Base-by-base conservation (phyloP, 2,329 filamentous ascomycete genomes). In the Monilinia fructicola region DNA sequence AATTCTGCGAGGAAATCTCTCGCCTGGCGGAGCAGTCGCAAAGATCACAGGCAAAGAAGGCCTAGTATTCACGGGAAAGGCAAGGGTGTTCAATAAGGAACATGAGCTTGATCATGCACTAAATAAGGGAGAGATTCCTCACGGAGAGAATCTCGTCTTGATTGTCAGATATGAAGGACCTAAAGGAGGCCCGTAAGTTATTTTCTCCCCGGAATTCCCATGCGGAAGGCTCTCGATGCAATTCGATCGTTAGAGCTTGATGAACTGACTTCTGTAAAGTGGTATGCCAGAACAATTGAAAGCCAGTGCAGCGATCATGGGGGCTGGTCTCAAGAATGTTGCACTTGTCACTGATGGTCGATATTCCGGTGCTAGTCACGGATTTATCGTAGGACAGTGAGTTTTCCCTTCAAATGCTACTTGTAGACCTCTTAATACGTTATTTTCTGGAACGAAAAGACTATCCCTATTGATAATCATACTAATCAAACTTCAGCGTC, bases 21-120 rank as follows among this genome's bases (percentile, higher is more conserved):
- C 93, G 3, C 94, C 94, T 1, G 90, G 88, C 14, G 94, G 94
- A 44, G 91, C 93, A 0, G 93, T 98, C 1, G 93, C 93, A 68
- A 98, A 98, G 79, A 97, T 98, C 78, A 97, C 94, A 0, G 94
- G 94, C 46, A 97, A 97, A 77, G 94, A 98, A 78, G 94, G 94
- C 2, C 84, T 93, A 9, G 82, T 80, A 16, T 98, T 98, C 78
- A 89, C 84, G 0, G 94, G 94, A 59, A 87, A 87, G 70, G 94
- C 92, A 0, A 84, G 88, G 26, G 91, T 96, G 55, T 98, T 95
- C 77, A 83, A 97, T 78, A 94, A 95, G 75, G 94, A 97, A 78
- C 83, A 87, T 72, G 84, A 89, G 72, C 87, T 97, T 54, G 88
- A 96, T 76, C 79, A 83, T 0, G 93, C 93, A 0, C 83, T 98